Evolutionary conservation across 108 stramenopile species (phyloP).

Genomic region (Fragilaria radians): DNA sequence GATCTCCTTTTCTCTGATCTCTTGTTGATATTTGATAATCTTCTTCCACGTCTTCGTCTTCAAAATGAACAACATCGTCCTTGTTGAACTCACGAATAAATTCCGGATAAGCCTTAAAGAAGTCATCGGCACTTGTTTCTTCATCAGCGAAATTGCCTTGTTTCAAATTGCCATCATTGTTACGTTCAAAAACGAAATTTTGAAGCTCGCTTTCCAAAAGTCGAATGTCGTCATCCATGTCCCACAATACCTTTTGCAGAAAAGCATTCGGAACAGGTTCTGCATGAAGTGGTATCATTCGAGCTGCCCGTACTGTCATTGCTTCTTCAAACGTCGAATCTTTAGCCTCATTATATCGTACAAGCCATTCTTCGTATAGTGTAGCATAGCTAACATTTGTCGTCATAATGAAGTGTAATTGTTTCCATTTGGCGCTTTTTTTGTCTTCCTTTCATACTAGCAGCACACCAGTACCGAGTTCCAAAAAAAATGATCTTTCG

Average conservation of each 20-base stretch:
- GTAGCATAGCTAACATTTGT: neutral
- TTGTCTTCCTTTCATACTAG: no score
- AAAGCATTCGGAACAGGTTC: neutral
- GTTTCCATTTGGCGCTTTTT: no score
- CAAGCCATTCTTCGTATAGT: constrained; percentile 5
- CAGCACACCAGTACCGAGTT: no score
- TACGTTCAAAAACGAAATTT: neutral
- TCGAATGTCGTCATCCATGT: neutral
- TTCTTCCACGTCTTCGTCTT: constrained; percentile 18
- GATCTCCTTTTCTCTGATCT: neutral
- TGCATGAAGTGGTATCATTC: neutral
- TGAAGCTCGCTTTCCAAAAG: no score
- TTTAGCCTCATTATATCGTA: neutral
- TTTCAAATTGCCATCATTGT: neutral
- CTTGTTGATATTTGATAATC: constrained; percentile 5
- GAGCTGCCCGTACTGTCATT: neutral
- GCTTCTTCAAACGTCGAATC: neutral
- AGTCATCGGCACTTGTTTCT: constrained; percentile 37
- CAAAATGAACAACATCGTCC: constrained; percentile 4
- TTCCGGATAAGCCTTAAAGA: constrained; percentile 70
- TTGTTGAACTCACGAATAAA: constrained; percentile 29
- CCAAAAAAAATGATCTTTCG: no score
- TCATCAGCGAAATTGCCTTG: neutral
- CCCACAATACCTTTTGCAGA: constrained; percentile 1
- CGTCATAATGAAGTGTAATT: no score